These are phyloP conservation scores for Pinus taeda DNA, from an alignment of 75 land plant species.

Conservation along the genomic window DNA sequence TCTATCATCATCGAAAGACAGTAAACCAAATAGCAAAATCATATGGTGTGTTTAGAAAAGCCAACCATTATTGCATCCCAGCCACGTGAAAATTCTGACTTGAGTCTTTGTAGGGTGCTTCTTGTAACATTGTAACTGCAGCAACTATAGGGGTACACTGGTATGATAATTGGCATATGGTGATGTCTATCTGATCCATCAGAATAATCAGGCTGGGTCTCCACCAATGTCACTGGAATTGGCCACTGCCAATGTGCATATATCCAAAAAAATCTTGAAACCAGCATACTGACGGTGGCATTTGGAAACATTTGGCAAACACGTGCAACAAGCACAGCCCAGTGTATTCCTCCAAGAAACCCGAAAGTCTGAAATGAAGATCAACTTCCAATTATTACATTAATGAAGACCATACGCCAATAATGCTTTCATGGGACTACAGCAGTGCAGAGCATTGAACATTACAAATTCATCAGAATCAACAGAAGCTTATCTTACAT, in stretches of 20 bases:
- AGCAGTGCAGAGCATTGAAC: not conserved
- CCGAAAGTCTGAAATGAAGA: constrained; percentile 32
- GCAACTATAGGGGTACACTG: constrained; percentile 33
- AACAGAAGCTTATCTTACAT: constrained; percentile 19
- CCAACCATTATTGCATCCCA: constrained; percentile 19
- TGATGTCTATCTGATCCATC: constrained; percentile 12
- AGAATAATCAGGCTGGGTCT: constrained; percentile 10
- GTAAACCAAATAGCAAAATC: too few species aligned
- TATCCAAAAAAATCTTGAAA: constrained; percentile 35
- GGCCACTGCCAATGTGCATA: constrained; percentile 56
- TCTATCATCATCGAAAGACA: too few species aligned
- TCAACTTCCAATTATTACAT: not conserved
- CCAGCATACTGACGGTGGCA: constrained; percentile 21
- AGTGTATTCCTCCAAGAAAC: constrained; percentile 50
- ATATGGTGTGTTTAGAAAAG: not conserved
- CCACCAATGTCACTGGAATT: constrained; percentile 35
- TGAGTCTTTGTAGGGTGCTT: constrained; percentile 35
- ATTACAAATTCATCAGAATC: not conserved
- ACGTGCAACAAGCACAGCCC: constrained; percentile 47
- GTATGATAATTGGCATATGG: constrained; percentile 48
- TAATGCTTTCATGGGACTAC: not conserved
- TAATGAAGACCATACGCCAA: not conserved
- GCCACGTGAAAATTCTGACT: constrained; percentile 33
- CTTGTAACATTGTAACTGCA: constrained; percentile 50
- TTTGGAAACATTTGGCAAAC: constrained; percentile 39